Evolutionary conservation across 768 basidiomycete species (phyloP).

Genomic region (Tulasnella sp.): DNA sequence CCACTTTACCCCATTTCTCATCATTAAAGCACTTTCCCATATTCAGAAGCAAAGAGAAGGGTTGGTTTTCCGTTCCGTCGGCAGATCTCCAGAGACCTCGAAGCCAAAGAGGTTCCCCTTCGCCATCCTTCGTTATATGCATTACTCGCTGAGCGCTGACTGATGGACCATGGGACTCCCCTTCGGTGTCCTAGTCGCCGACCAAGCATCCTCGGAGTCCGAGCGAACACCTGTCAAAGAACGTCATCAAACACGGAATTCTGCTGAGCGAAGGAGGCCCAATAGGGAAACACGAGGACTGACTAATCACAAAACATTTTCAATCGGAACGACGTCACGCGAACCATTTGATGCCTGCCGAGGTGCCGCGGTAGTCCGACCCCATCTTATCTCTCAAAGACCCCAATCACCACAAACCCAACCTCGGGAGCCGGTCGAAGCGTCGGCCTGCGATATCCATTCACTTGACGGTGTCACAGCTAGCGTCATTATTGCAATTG

Average conservation of each 20-base stretch:
- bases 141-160: neutral
- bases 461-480: neutral
- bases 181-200: neutral
- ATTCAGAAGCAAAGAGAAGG: neutral
- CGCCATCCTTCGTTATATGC: neutral
- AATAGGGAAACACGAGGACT: neutral
- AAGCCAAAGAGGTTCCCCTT: neutral
- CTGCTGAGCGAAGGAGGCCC: neutral
- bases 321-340: neutral
- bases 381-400: constrained; percentile 3
- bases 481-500: neutral
- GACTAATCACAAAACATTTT: neutral
- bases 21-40: neutral
- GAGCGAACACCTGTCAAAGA: neutral
- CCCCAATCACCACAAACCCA: neutral
- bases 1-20: neutral
- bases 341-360: neutral
- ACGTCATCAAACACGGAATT: neutral
- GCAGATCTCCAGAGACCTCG: neutral
- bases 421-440: neutral
- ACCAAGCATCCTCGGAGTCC: neutral
- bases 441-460: neutral
- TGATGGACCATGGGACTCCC: neutral
- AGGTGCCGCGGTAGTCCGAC: neutral
- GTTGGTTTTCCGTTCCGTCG: neutral